Evolutionary conservation across 345 rosid genomes (phyloP).

Genomic region (Syzygium aromaticum): DNA sequence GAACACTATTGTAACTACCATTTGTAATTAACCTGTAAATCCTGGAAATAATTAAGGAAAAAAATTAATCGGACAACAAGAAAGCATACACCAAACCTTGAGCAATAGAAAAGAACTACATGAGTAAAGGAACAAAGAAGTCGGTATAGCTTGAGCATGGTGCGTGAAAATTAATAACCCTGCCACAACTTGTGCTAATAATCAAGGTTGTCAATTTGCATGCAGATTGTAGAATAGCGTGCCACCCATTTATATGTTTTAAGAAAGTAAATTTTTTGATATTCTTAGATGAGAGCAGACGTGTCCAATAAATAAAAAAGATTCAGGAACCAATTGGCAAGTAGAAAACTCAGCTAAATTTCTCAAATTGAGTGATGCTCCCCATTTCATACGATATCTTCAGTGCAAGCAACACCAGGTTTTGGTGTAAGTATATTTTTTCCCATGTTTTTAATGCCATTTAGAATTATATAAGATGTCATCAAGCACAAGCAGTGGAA

Average conservation of each 20-base stretch:
- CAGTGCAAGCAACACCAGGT: background rate
- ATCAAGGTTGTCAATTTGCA: background rate
- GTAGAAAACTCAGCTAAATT: background rate
- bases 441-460: background rate
- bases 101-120: background rate
- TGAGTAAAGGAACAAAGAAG: background rate
- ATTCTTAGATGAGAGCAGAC: background rate
- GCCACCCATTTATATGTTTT: background rate
- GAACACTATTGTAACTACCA: conserved; percentile 38
- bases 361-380: background rate
- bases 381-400: background rate
- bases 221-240: background rate
- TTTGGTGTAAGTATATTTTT: background rate
- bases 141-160: background rate
- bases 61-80: background rate
- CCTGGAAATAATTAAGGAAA: conserved; percentile 32
- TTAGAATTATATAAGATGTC: background rate
- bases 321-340: background rate
- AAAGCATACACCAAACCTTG: background rate
- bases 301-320: background rate
- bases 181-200: background rate
- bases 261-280: background rate
- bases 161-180: background rate
- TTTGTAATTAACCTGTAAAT: conserved; percentile 49
- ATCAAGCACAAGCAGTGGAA: background rate